A percentile compares a stretch with the other conserved stretches of the same genome.
Evolutionary conservation across 441 rosid genomes (phyloP).

Genomic region (Corymbia citriodora): DNA sequence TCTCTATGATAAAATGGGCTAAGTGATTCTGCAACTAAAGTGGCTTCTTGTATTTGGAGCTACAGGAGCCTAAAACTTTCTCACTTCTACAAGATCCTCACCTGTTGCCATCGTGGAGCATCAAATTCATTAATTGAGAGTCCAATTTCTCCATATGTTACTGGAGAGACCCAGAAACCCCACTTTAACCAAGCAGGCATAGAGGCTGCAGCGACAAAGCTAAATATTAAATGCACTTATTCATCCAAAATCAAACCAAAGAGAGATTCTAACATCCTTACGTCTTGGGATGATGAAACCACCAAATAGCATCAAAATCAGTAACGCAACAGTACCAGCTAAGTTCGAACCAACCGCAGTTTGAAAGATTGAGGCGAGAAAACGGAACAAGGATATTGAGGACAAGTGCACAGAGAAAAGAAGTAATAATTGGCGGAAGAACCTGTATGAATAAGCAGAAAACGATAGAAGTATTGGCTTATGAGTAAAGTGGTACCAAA

Average conservation of each 20-base stretch:
- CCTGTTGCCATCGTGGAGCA: constrained; percentile 48
- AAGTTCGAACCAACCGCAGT: constrained; percentile 29
- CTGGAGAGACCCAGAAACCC: constrained; percentile 40
- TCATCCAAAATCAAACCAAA: neutral
- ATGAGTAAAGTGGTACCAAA: neutral
- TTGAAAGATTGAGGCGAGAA: constrained; percentile 41
- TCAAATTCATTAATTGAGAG: constrained; percentile 36
- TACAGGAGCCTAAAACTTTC: neutral
- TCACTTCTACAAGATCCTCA: neutral
- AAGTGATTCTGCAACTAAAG: neutral
- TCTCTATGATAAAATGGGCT: neutral
- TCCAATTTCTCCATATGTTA: constrained; percentile 39
- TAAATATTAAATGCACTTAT: neutral
- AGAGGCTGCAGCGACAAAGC: constrained; percentile 25
- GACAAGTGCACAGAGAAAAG: constrained; percentile 37
- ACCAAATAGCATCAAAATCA: constrained; percentile 28
- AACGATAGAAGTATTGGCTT: neutral
- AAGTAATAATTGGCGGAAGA: constrained; percentile 40
- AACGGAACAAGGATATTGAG: constrained; percentile 44
- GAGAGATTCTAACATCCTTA: constrained; percentile 5
- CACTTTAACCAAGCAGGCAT: constrained; percentile 56
- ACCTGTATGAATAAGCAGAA: constrained; percentile 22
- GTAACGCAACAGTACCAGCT: constrained; percentile 34
- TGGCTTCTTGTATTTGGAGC: neutral
- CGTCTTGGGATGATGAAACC: constrained; percentile 40